Percentiles rank a stretch among this genome's conserved stretches.
Evolutionary conservation across 768 basidiomycete species (phyloP).

Genomic region (Leccinum incarnatum): DNA sequence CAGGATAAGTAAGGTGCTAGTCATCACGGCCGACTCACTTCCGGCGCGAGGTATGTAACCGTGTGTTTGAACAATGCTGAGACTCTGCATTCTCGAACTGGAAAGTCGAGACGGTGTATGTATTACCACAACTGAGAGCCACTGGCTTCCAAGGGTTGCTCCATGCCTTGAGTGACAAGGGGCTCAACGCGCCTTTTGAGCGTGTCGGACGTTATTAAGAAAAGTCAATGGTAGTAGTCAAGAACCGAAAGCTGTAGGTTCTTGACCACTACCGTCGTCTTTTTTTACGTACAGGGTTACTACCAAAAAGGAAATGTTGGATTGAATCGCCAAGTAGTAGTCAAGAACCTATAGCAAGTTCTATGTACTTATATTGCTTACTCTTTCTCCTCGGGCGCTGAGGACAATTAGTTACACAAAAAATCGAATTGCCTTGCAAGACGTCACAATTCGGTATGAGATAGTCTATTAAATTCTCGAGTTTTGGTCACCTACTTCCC

Average conservation of each 20-base stretch:
- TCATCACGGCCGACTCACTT: background rate
- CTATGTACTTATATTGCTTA: background rate
- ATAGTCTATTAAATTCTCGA: background rate
- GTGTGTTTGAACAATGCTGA: background rate
- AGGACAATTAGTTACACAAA: too few relatives aligned
- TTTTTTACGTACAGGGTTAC: background rate
- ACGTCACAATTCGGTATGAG: background rate
- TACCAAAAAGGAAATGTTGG: background rate
- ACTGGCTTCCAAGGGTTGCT: background rate
- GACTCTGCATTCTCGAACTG: background rate
- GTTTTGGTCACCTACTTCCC: constrained; percentile 12
- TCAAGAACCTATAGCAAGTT: background rate
- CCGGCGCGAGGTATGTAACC: background rate
- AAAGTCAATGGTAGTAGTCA: background rate
- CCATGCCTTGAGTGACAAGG: background rate
- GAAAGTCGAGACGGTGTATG: background rate
- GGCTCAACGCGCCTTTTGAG: background rate
- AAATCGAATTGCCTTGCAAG: background rate
- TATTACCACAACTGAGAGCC: background rate
- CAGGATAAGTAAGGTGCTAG: background rate
- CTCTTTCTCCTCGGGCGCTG: too few relatives aligned
- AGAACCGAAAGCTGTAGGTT: background rate
- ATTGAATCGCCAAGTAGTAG: background rate
- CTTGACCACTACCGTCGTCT: background rate
- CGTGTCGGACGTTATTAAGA: background rate